Evolutionary conservation across 2,329 filamentous ascomycete species (phyloP).

Genomic region (Sporothrix inflata): DNA sequence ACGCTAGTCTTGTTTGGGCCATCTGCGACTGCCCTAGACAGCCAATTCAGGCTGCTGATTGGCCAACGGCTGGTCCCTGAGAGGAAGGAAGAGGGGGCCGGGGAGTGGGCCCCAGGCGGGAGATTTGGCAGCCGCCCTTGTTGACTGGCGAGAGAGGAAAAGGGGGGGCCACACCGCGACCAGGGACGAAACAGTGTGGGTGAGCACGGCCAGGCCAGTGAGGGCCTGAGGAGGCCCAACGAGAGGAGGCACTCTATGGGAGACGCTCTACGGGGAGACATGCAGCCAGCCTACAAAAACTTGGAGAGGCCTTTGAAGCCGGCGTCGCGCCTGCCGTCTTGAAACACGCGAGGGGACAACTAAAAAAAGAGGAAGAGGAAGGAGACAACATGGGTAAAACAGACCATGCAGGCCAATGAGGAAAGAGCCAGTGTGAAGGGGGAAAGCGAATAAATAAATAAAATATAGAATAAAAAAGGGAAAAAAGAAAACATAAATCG

Average conservation of each 20-base stretch:
- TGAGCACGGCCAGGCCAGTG: slow-evolving; percentile 9
- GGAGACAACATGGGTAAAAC: slow-evolving; percentile 18
- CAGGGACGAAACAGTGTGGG: slow-evolving; percentile 12
- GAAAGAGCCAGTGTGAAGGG: no score
- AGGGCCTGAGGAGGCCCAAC: neutral
- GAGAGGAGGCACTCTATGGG: neutral
- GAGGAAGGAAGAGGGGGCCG: neutral
- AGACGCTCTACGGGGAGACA: slow-evolving; percentile 3
- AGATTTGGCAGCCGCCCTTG: slow-evolving; percentile 24
- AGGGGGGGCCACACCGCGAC: slow-evolving; percentile 7
- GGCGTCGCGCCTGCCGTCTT: slow-evolving; percentile 29
- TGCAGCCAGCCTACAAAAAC: neutral
- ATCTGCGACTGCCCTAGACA: slow-evolving; percentile 6
- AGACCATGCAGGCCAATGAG: slow-evolving; percentile 8
- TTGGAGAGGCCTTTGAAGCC: neutral
- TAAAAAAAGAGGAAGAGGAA: neutral
- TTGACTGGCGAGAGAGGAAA: neutral
- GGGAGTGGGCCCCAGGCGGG: slow-evolving; percentile 19
- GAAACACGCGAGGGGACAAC: slow-evolving; percentile 20
- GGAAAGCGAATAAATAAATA: neutral
- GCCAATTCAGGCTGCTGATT: slow-evolving; percentile 4
- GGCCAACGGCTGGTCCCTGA: slow-evolving; percentile 18
- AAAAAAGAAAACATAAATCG: neutral
- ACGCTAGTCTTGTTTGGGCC: slow-evolving; percentile 13
- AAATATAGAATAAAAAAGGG: neutral